These are phyloP conservation scores for Rhipidocladum racemiflorum DNA, from an alignment of 176 grass and related monocot genomes.

Conservation along the genomic window DNA sequence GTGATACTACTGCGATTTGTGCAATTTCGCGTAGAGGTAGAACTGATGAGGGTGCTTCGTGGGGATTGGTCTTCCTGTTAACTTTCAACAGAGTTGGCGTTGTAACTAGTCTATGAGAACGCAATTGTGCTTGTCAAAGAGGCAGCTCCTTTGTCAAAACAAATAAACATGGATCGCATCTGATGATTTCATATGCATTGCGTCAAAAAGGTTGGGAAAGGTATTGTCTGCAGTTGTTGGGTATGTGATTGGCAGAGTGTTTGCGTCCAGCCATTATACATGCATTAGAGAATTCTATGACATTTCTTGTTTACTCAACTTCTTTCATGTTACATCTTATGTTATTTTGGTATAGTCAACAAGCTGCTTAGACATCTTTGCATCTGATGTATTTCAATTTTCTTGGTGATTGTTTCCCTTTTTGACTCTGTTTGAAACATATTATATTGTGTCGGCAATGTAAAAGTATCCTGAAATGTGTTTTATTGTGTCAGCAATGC, in stretches of 20 bases:
- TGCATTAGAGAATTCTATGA: not conserved
- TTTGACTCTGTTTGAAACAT: conserved; percentile 5
- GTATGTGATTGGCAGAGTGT: not conserved
- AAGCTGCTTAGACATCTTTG: not conserved
- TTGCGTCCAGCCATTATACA: not conserved
- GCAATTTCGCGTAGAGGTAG: not conserved
- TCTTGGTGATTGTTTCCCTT: not conserved
- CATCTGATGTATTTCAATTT: not conserved
- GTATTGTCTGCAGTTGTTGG: not conserved
- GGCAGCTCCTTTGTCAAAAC: not conserved
- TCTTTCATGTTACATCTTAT: not conserved
- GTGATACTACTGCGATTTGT: not conserved
- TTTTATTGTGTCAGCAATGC: conserved; percentile 54
- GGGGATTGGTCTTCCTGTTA: not conserved
- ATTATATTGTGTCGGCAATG: conserved; percentile 54
- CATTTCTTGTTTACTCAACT: too few species aligned
- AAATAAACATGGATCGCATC: too few species aligned
- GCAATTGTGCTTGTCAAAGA: not conserved
- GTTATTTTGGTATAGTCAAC: not conserved
- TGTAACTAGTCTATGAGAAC: not conserved
- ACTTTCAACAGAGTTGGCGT: not conserved
- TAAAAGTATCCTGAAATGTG: conserved; percentile 32
- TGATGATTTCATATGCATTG: not conserved
- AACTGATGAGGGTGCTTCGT: not conserved
- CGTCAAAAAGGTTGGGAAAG: not conserved